Evolutionary conservation across 2,329 filamentous ascomycete species (phyloP).

Genomic region (Nectriaceae sp.): DNA sequence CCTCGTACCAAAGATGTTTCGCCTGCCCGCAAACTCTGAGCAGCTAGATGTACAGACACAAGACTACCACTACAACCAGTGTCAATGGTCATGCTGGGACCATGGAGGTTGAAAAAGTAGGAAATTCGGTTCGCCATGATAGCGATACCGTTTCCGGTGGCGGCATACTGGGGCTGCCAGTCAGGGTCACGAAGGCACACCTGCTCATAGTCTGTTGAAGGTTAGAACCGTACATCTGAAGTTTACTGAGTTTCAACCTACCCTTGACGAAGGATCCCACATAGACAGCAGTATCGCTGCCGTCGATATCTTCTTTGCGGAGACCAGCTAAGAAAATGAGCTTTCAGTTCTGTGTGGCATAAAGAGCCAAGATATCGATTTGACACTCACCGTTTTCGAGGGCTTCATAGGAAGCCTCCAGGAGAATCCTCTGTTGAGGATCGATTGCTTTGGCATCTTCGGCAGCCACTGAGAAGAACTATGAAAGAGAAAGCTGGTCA

Average conservation of each 20-base stretch:
- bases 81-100: slow-evolving; percentile 59
- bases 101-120: slow-evolving; percentile 55
- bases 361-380: not conserved
- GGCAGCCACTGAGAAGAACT: slow-evolving; percentile 54
- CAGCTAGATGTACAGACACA: slow-evolving; percentile 55
- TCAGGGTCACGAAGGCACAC: slow-evolving; percentile 52
- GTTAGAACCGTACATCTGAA: slow-evolving; percentile 9
- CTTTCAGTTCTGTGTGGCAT: not conserved
- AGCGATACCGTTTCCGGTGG: slow-evolving; percentile 54
- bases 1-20: slow-evolving; percentile 43
- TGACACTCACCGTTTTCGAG: slow-evolving; percentile 48
- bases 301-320: slow-evolving; percentile 44
- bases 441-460: slow-evolving; percentile 56
- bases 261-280: slow-evolving; percentile 55
- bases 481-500: not conserved
- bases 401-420: slow-evolving; percentile 53
- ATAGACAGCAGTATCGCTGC: slow-evolving; percentile 49
- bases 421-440: slow-evolving; percentile 53
- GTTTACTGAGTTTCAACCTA: too few relatives aligned
- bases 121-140: slow-evolving; percentile 59
- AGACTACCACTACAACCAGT: slow-evolving; percentile 61
- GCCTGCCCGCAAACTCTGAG: slow-evolving; percentile 47
- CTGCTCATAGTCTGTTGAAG: slow-evolving; percentile 49
- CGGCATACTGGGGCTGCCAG: slow-evolving; percentile 51
- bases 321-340: slow-evolving; percentile 41